Base-by-base conservation (phyloP, 495 filamentous ascomycete genomes). In the Usnea hakonensis region DNA sequence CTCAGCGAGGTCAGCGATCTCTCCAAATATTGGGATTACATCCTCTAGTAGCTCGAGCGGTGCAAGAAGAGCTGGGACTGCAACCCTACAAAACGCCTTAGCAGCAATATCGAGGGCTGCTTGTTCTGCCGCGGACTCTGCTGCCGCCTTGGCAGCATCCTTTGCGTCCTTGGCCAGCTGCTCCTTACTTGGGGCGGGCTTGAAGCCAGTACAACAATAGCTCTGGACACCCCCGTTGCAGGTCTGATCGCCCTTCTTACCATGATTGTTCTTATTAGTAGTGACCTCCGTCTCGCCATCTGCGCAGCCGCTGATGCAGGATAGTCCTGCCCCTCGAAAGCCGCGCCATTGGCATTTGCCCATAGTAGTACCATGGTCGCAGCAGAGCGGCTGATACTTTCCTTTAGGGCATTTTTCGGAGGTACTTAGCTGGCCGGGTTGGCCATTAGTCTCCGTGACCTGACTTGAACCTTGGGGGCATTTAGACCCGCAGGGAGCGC, bases 181-280 rank as follows among this genome's bases (percentile, higher is more conserved):
- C 2, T 48, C 43, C 11, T 64, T 63, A 2, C 55, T 41, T 10
- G 52, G 64, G 13, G 61, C 38, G 8, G 68, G 61, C 53, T 62
- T 70, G 64, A 71, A 71, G 3, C 66, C 68, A 16, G 61, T 57
- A 54, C 69, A 71, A 43, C 69, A 71, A 38, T 68, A 70, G 54
- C 63, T 66, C 50, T 71, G 68, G 6, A 65, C 35, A 28, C 69
- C 69, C 17, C 68, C 69, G 37, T 62, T 68, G 35, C 69, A 71
- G 40, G 60, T 65, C 26, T 65, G 68, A 44, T 64, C 65, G 1
- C 55, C 54, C 41, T 63, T 70, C 26, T 69, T 65, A n/a, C 32
- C 55, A 19, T 67, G 61, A 54, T 67, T 53, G 46, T 70, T 70
- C 8, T 59, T 71, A 50, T 70, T 61, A 21, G 50, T 52, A 11